Evolutionary conservation across 208 protist species (phyloP).

Genomic region (Leptomonas pyrrhocoris): DNA sequence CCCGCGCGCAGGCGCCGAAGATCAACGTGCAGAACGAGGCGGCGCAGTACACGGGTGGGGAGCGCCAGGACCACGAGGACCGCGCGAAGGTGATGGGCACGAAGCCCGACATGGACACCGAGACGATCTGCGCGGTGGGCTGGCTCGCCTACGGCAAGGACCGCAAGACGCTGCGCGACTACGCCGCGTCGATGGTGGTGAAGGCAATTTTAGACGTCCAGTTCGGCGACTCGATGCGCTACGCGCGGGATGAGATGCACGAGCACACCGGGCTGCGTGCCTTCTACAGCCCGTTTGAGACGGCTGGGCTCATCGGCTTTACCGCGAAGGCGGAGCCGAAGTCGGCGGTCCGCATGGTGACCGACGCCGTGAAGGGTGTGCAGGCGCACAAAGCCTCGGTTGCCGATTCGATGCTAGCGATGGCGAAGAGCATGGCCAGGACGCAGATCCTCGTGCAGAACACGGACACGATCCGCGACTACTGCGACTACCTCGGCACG

Average conservation of each 20-base stretch:
- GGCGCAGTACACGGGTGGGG: constrained; percentile 76
- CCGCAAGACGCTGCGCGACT: constrained; percentile 53
- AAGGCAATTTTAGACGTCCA: constrained; percentile 68
- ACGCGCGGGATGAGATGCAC: constrained; percentile 47
- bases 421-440: constrained; percentile 72
- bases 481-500: constrained; percentile 89
- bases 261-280: constrained; percentile 57
- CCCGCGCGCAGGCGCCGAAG: constrained; percentile 27
- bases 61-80: constrained; percentile 86
- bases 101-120: constrained; percentile 84
- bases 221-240: constrained; percentile 57
- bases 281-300: constrained; percentile 85
- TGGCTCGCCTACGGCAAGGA: constrained; percentile 75
- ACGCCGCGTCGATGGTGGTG: constrained; percentile 76
- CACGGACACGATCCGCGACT: constrained; percentile 75
- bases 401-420: constrained; percentile 36
- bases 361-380: constrained; percentile 58
- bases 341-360: constrained; percentile 64
- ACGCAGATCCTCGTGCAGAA: constrained; percentile 58
- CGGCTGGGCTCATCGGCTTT: constrained; percentile 83
- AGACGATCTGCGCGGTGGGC: constrained; percentile 86
- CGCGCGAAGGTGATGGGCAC: constrained; percentile 84
- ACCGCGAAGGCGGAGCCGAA: constrained; percentile 59
- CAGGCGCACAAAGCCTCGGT: constrained; percentile 44
- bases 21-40: constrained; percentile 53